Conservation (phyloP, 2,329 filamentous ascomycete genomes). For the Monilinia fructigena region DNA sequence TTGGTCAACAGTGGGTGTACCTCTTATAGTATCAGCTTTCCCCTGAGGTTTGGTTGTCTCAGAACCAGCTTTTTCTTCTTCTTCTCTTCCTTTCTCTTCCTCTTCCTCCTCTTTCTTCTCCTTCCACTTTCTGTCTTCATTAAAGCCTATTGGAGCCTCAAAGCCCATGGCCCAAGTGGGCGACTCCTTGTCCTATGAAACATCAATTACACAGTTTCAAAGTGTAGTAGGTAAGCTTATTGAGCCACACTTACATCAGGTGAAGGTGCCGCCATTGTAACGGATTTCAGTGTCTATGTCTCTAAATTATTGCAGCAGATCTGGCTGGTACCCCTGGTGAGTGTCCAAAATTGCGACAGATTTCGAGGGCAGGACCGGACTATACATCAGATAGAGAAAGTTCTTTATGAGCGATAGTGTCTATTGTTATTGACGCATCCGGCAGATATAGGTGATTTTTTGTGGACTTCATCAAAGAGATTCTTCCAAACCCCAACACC, state of each 20-base stretch:
- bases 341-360: background rate
- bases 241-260: background rate
- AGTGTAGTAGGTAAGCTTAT: background rate
- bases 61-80: no score
- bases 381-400: background rate
- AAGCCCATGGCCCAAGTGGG: background rate
- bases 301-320: background rate
- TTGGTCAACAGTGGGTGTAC: slow-evolving; percentile 2
- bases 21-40: slow-evolving; percentile 12
- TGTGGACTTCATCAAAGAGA: background rate
- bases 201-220: background rate
- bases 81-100: background rate
- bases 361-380: background rate
- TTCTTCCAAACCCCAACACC: background rate
- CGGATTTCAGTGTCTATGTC: background rate
- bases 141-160: background rate
- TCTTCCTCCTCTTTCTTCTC: no score
- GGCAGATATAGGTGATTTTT: background rate
- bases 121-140: background rate
- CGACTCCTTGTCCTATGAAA: background rate
- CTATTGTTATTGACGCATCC: slow-evolving; percentile 17
- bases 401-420: background rate
- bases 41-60: no score
- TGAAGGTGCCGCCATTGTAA: slow-evolving; percentile 3
- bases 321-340: background rate